Evolutionary conservation across 179 eudicot species (phyloP).

Genomic region (Drosera spatulata): DNA sequence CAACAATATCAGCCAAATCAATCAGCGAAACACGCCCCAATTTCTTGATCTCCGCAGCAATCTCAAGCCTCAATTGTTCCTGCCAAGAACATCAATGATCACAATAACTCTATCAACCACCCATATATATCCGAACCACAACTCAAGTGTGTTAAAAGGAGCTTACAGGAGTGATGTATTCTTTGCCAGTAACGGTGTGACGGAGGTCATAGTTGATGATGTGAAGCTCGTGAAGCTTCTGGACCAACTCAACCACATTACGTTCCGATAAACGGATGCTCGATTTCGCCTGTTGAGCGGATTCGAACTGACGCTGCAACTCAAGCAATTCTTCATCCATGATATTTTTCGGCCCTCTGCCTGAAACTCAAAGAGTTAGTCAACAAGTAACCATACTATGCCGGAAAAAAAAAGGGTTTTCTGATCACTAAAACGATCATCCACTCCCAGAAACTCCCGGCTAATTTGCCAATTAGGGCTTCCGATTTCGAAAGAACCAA

Average conservation of each 20-base stretch:
- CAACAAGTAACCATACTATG: too few species aligned
- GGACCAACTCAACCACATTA: conserved; percentile 95
- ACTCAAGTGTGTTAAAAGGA: not conserved
- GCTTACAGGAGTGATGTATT: conserved; percentile 83
- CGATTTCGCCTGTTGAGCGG: conserved; percentile 87
- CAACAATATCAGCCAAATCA: conserved; percentile 75
- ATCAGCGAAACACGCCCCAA: conserved; percentile 85
- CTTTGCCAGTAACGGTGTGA: conserved; percentile 90
- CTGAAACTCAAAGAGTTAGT: not conserved
- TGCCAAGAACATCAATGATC: conserved; percentile 4
- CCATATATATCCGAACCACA: not conserved
- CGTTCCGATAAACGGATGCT: conserved; percentile 87
- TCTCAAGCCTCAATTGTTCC: conserved; percentile 88
- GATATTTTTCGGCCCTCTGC: not conserved
- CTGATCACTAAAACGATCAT: too few species aligned
- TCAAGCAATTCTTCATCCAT: conserved; percentile 89
- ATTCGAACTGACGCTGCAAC: conserved; percentile 79
- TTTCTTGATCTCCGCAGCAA: conserved; percentile 49
- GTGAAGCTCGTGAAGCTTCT: conserved; percentile 73
- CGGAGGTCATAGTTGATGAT: conserved; percentile 95
- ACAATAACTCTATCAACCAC: not conserved
- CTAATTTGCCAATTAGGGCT: too few species aligned
- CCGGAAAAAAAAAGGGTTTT: too few species aligned
- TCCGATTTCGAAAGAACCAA: too few species aligned
- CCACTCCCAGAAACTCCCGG: too few species aligned